These are phyloP conservation scores for Piloderma croceum DNA, from an alignment of 768 basidiomycete species.

Conservation along the genomic window DNA sequence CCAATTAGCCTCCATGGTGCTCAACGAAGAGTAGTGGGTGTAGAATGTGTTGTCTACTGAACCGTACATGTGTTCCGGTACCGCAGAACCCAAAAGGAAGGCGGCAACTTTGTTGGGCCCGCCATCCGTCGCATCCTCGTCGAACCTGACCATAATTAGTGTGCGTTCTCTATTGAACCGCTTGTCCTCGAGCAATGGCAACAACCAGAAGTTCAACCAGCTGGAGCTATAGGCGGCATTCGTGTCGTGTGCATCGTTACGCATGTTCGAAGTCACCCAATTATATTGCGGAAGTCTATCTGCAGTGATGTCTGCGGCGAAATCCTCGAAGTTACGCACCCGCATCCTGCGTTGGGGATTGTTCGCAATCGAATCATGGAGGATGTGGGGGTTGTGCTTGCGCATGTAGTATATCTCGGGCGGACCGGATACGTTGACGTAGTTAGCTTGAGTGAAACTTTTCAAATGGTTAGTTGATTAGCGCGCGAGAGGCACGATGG, in stretches of 20 bases:
- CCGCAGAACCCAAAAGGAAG: slow-evolving; percentile 38
- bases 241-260: slow-evolving; percentile 59
- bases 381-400: slow-evolving; percentile 51
- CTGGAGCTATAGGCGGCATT: slow-evolving; percentile 38
- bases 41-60: slow-evolving; percentile 51
- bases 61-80: slow-evolving; percentile 37
- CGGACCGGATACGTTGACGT: slow-evolving; percentile 27
- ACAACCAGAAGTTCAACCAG: slow-evolving; percentile 48
- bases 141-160: slow-evolving; percentile 57
- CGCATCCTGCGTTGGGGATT: slow-evolving; percentile 36
- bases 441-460: slow-evolving; percentile 33
- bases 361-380: slow-evolving; percentile 46
- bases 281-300: slow-evolving; percentile 52
- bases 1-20: slow-evolving; percentile 60
- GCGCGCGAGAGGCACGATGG: too few relatives aligned
- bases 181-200: slow-evolving; percentile 43
- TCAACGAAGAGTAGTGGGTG: slow-evolving; percentile 54
- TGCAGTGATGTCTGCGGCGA: slow-evolving; percentile 48
- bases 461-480: not conserved
- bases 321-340: slow-evolving; percentile 59
- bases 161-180: slow-evolving; percentile 52
- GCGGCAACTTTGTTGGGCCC: slow-evolving; percentile 44
- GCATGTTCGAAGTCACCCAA: slow-evolving; percentile 59
- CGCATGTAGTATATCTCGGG: slow-evolving; percentile 48
- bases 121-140: slow-evolving; percentile 42